Conservation (phyloP, 2,329 filamentous ascomycete species). For the Tolypocladium cylindrosporum region DNA sequence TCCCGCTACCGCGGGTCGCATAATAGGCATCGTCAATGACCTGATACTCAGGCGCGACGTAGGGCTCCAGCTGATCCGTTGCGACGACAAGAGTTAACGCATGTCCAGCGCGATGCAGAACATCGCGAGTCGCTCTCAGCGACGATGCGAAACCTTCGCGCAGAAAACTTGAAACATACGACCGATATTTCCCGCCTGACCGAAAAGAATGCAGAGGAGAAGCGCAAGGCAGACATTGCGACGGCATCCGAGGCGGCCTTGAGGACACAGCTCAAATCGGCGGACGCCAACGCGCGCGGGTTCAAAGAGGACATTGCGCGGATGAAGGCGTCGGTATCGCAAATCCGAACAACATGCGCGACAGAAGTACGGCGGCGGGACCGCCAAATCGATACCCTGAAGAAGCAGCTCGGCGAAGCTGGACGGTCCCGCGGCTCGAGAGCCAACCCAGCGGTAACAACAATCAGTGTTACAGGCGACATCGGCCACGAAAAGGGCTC, state of each 20-base stretch:
- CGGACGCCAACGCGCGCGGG: constrained; percentile 64
- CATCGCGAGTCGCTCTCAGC: constrained; percentile 75
- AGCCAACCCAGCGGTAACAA: constrained; percentile 43
- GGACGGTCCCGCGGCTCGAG: constrained; percentile 50
- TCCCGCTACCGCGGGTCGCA: constrained; percentile 62
- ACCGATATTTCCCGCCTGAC: constrained; percentile 53
- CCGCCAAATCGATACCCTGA: constrained; percentile 77
- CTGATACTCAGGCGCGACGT: constrained; percentile 84
- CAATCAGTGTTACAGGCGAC: constrained; percentile 48
- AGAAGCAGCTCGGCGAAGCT: constrained; percentile 71
- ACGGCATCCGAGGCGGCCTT: constrained; percentile 64
- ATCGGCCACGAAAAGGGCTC: constrained; percentile 36
- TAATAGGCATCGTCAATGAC: constrained; percentile 93
- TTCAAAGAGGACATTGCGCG: constrained; percentile 76
- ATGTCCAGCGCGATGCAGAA: constrained; percentile 68
- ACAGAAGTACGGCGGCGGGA: constrained; percentile 89
- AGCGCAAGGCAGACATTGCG: constrained; percentile 44
- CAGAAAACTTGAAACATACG: constrained; percentile 64
- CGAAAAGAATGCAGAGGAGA: constrained; percentile 43
- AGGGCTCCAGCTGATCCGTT: constrained; percentile 10
- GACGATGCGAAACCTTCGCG: constrained; percentile 65
- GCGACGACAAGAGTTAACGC: constrained; percentile 5
- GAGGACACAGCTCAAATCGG: constrained; percentile 59
- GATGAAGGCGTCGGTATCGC: constrained; percentile 68
- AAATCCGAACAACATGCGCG: constrained; percentile 77